Evolutionary conservation across 2,329 filamentous ascomycete species (phyloP), one percentile per base, ranked within the genome.

Genomic region (Corniculantispora saksenae): DNA sequence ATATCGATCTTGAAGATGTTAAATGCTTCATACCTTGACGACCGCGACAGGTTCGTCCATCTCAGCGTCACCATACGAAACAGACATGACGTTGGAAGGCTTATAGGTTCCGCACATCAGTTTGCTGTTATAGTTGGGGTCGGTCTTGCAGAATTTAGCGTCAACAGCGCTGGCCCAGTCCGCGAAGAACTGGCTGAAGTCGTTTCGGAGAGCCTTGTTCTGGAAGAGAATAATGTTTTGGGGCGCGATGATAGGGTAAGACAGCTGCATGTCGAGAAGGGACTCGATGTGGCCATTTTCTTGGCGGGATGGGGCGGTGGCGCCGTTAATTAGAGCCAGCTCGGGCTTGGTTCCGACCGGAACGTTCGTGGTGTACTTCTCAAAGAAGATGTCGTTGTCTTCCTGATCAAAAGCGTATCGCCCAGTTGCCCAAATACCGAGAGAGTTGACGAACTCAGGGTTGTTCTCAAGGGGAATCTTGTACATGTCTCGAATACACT

Each of bases 111-210:
- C 71, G 68, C 74, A 78, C 66, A 60, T 74, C 71, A 7, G 78
- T 71, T 66, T 74, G 86, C 9, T 83, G 83, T 15, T 76, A 80
- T 21, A 70, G 21, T 75, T 76, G 72, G 3, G 78, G 74, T 68
- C 74, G 66, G 85, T 77, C 10, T 77, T 80, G 75, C 85, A 86
- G 73, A 85, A 86, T 56, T 78, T 80, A 7, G 81, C 82, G 68
- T 85, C 83, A 40, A 85, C 77, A 40, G 83, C 83, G 64, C 84
- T 82, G 55, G 82, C 77, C 70, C 84, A 83, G 48, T 80, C 82
- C 69, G 82, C 82, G 17, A 67, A 67, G 38, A 71, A 45, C 60
- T 62, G 60, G 40, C 60, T 81, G 73, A 56, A 79, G 67, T 64
- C 69, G 69, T 72, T 27, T 69, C 55, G 47, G 6, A 54, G 23